These are phyloP conservation scores for Pneumocystis sp. DNA, from an alignment of 1,139 yeast genomes.

Conservation along the genomic window DNA sequence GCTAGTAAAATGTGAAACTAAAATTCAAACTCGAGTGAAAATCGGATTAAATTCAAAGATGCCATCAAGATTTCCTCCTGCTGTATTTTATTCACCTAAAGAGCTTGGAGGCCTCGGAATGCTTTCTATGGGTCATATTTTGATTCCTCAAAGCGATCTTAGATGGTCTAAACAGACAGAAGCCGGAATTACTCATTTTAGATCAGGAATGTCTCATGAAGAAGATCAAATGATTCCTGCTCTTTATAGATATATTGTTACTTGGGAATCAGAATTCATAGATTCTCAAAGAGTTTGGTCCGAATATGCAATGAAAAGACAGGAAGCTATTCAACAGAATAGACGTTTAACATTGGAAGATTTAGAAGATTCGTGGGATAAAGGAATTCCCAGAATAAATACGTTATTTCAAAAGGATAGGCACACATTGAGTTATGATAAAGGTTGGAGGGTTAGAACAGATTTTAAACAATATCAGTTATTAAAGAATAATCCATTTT, in stretches of 20 bases:
- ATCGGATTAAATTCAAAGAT: slow-evolving; percentile 91
- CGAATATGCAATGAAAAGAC: slow-evolving; percentile 80
- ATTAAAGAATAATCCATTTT: slow-evolving; percentile 67
- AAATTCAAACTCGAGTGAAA: slow-evolving; percentile 85
- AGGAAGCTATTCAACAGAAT: slow-evolving; percentile 74
- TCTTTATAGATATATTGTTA: slow-evolving; percentile 74
- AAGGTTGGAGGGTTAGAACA: slow-evolving; percentile 69
- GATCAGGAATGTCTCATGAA: slow-evolving; percentile 80
- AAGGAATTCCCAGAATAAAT: slow-evolving; percentile 92
- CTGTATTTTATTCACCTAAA: slow-evolving; percentile 93
- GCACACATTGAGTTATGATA: slow-evolving; percentile 80
- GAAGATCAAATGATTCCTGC: slow-evolving; percentile 74
- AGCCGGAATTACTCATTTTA: slow-evolving; percentile 84
- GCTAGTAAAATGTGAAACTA: slow-evolving; percentile 81
- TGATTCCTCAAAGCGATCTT: slow-evolving; percentile 85
- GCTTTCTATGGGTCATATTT: slow-evolving; percentile 90
- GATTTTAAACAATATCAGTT: slow-evolving; percentile 63
- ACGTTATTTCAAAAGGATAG: slow-evolving; percentile 91
- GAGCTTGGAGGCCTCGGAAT: slow-evolving; percentile 96
- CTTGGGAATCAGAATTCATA: slow-evolving; percentile 92
- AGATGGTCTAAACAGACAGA: slow-evolving; percentile 89
- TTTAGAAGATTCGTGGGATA: slow-evolving; percentile 84
- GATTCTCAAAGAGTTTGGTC: slow-evolving; percentile 98
- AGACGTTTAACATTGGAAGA: slow-evolving; percentile 85
- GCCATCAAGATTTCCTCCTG: slow-evolving; percentile 98